A percentile compares a stretch with the other conserved stretches of the same genome.
Evolutionary conservation across 192 early-diverging fungal species (phyloP).

Genomic region (Podila epigama): DNA sequence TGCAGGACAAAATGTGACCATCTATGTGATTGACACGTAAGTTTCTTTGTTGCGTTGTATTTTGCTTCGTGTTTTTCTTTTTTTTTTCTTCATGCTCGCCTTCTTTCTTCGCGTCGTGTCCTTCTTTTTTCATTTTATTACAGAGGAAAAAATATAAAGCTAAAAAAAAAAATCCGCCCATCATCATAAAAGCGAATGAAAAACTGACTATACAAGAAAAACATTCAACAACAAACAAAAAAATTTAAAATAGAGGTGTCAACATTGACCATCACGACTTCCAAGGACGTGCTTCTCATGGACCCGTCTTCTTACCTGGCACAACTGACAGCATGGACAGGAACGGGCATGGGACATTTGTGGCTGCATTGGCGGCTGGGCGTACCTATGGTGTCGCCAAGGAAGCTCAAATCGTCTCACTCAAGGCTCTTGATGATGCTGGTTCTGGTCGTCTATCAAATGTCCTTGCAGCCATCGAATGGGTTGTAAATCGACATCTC

Average conservation of each 20-base stretch:
- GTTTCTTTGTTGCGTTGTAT: no score
- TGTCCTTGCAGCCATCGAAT: conserved; percentile 57
- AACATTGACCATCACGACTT: conserved; percentile 56
- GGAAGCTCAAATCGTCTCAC: conserved; percentile 57
- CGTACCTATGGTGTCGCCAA: conserved; percentile 67
- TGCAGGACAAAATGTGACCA: conserved; percentile 39
- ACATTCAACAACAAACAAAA: no score
- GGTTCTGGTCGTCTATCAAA: conserved; percentile 58
- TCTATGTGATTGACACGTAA: conserved; percentile 52
- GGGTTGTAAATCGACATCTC: conserved; percentile 56
- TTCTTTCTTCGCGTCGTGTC: no score
- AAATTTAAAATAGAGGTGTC: conserved; percentile 40
- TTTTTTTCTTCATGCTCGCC: conserved; percentile 1
- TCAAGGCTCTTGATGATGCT: conserved; percentile 59
- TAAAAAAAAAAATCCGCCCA: not conserved
- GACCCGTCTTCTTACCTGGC: conserved; percentile 51
- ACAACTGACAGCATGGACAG: conserved; percentile 36
- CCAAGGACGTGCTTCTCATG: conserved; percentile 55
- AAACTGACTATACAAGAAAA: no score
- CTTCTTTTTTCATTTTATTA: no score
- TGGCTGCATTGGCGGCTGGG: conserved; percentile 64
- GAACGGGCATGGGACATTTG: conserved; percentile 68
- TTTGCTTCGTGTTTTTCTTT: no score
- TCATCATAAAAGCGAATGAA: no score
- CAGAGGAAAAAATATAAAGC: not conserved